Conservation (phyloP, 768 basidiomycete species). For the Trametes cinnabarina region DNA sequence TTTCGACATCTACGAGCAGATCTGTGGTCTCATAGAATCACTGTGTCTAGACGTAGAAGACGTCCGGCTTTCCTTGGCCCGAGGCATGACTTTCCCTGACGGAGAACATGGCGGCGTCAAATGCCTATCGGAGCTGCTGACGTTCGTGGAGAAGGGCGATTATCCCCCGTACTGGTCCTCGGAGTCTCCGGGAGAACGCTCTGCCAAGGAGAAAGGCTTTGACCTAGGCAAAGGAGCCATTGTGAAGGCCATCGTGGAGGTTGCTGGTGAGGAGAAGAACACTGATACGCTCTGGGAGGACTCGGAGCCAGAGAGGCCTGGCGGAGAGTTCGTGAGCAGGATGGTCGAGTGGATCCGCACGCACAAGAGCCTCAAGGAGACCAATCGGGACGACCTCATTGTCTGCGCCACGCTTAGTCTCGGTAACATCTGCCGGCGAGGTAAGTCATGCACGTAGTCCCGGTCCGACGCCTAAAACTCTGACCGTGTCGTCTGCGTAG, state of each 20-base stretch:
- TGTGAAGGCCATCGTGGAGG: conserved; percentile 83
- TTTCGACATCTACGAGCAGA: conserved; percentile 70
- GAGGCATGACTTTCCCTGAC: conserved; percentile 56
- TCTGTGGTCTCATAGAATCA: conserved; percentile 73
- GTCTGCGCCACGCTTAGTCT: conserved; percentile 82
- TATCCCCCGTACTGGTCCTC: conserved; percentile 65
- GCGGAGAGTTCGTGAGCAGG: conserved; percentile 68
- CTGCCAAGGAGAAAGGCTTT: conserved; percentile 67
- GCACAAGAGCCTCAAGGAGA: conserved; percentile 42
- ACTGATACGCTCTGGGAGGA: conserved; percentile 77
- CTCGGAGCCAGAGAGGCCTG: conserved; percentile 50
- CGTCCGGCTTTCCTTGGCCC: conserved; percentile 68
- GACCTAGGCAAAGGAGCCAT: conserved; percentile 82
- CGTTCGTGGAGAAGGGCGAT: conserved; percentile 71
- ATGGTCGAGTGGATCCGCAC: conserved; percentile 76
- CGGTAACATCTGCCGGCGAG: conserved; percentile 77
- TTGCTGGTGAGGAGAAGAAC: conserved; percentile 79
- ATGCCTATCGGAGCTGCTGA: conserved; percentile 61
- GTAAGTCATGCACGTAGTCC: conserved; percentile 38
- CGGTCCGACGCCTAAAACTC: conserved; percentile 11
- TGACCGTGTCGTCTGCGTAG: conserved; percentile 34
- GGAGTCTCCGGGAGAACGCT: conserved; percentile 44
- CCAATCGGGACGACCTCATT: conserved; percentile 66
- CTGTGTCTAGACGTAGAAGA: conserved; percentile 77
- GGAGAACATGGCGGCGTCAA: conserved; percentile 51